Percentiles rank a stretch among this genome's conserved stretches.
Conservation (phyloP, 129 eudicot genomes). For the Gnaphalium uliginosum region DNA sequence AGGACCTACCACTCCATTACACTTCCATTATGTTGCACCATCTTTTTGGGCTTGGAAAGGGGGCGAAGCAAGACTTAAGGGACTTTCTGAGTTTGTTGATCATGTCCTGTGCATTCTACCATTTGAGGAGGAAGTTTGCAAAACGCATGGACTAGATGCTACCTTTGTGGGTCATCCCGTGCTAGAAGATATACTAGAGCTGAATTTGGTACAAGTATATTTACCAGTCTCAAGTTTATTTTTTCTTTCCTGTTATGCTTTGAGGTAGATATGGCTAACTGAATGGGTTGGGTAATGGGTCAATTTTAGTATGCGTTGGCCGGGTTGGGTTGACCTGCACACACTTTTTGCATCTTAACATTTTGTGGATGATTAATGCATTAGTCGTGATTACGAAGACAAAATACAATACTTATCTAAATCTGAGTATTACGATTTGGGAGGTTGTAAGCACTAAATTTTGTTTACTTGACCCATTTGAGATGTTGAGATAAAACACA, state of each 20-base stretch:
- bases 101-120: conserved; percentile 89
- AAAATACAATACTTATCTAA: no score
- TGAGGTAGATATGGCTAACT: background rate
- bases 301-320: background rate
- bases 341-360: background rate
- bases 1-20: conserved; percentile 50
- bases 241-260: conserved; percentile 12
- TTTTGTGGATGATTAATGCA: background rate
- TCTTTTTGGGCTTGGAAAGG: conserved; percentile 99
- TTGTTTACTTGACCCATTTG: background rate
- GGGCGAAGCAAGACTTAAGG: conserved; percentile 81
- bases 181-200: conserved; percentile 70
- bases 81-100: conserved; percentile 72
- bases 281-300: conserved; percentile 5
- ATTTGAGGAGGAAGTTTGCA: conserved; percentile 76
- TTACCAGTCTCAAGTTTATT: background rate
- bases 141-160: conserved; percentile 62
- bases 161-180: conserved; percentile 97
- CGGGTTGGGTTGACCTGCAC: background rate
- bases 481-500: background rate
- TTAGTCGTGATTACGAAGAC: background rate
- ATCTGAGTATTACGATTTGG: background rate
- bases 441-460: no score
- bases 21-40: conserved; percentile 95
- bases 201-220: conserved; percentile 44